Base-by-base conservation (phyloP, 2,329 filamentous ascomycete genomes). In the Calcarisporium arbuscula region DNA sequence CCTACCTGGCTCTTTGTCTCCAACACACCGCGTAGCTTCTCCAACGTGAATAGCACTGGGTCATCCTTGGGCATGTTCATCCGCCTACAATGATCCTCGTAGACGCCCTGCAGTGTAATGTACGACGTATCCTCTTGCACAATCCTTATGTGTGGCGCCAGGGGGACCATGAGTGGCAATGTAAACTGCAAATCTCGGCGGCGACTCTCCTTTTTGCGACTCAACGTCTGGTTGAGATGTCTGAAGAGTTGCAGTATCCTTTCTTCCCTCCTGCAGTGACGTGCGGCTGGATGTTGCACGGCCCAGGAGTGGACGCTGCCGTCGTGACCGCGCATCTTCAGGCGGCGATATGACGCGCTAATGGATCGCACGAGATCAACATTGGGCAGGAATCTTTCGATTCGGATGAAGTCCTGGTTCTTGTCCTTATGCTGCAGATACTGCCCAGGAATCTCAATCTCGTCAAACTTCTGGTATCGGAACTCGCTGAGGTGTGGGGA, bases 341-440 rank as follows among this genome's bases (percentile, higher is more conserved):
- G 73, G 30, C 94, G 78, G 20, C 92, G 80, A 61, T 96, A 90
- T 32, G 90, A 96, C 19, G 89, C 82, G 35, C 88, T 88, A 49
- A 94, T 87, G 8, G 83, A 86, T 36, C 92, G 82, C 27, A 98
- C 85, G 34, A 96, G 72, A 49, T 98, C 90, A 15, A 99, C 88
- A 45, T 92, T 85, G 8, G 94, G 89, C 49, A 98, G 64, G 75
- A 98, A 98, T 17, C 90, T 83, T 58, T 98, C 94, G 46, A 98
- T 96, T 29, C 89, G 83, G 46, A 98, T 82, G 56, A 99, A 98
- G 58, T 98, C 92, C 50, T 94, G 88, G 58, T 98, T 98, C 74
- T 96, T 98, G 52, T 99, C 94, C 60, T 92, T 94, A 64, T 95
- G 92, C 55, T 94, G 82, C 43, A 95, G 67, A 58, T 99, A 99